These are phyloP conservation scores for Aspergillus sp. DNA, from an alignment of 2,329 filamentous ascomycete genomes.

Conservation along the genomic window DNA sequence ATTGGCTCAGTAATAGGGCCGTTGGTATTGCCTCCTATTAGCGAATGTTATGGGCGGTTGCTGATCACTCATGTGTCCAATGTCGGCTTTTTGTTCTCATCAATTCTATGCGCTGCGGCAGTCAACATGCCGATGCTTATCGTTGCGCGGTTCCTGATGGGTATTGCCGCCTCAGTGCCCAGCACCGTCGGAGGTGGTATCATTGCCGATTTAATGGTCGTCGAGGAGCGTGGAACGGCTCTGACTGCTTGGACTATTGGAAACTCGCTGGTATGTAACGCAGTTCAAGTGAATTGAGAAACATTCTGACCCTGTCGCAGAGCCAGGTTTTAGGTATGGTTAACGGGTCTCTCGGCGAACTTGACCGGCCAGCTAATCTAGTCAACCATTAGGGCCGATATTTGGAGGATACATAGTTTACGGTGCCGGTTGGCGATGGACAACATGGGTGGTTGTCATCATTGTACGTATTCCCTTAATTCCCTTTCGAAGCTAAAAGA, in stretches of 20 bases:
- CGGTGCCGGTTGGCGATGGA: slow-evolving; percentile 1
- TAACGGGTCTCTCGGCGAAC: too few relatives aligned
- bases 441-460: not conserved
- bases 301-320: not conserved
- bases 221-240: slow-evolving; percentile 1
- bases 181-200: not conserved
- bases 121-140: slow-evolving; percentile 3
- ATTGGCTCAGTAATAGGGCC: slow-evolving; percentile 3
- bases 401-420: slow-evolving; percentile 2
- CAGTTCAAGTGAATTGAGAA: not conserved
- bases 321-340: not conserved
- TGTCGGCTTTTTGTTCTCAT: not conserved
- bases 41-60: slow-evolving; percentile 1
- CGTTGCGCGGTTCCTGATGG: not conserved
- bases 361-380: not conserved
- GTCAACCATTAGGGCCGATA: not conserved
- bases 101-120: not conserved
- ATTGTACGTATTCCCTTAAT: not conserved
- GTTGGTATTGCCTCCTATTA: not conserved
- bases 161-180: not conserved
- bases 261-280: not conserved
- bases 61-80: not conserved
- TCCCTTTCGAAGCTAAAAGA: not conserved
- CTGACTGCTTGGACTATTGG: not conserved
- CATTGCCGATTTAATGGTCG: not conserved